These are phyloP conservation scores for Bipolaris oryzae DNA, from an alignment of 2,329 filamentous ascomycete genomes.

Conservation along the genomic window DNA sequence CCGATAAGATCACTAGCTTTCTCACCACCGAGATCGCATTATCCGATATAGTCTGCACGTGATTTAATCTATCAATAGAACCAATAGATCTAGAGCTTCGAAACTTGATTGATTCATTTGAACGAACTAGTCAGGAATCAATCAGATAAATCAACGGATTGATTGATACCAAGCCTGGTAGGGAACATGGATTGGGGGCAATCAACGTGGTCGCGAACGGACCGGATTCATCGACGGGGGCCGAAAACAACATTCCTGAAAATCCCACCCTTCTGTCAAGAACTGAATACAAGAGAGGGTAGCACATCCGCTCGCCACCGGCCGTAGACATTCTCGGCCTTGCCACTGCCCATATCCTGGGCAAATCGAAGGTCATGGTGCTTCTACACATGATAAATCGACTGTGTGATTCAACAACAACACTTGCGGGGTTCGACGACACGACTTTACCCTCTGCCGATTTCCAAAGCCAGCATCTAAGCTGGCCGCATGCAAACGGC, in stretches of 20 bases:
- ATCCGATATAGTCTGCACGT: too few species aligned
- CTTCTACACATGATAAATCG: background rate
- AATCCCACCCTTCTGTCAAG: background rate
- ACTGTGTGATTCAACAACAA: background rate
- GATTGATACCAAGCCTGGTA: too few species aligned
- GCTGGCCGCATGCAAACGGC: background rate
- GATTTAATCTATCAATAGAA: too few species aligned
- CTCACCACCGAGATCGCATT: too few species aligned
- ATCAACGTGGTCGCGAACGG: background rate
- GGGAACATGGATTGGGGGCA: background rate
- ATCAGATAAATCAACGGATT: too few species aligned
- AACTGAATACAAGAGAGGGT: background rate
- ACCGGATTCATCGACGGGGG: background rate
- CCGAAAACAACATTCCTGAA: background rate
- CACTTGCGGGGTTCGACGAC: background rate
- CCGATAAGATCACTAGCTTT: too few species aligned
- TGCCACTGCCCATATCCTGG: conserved; percentile 12
- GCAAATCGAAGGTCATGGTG: background rate
- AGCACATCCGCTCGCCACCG: background rate
- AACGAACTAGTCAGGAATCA: too few species aligned
- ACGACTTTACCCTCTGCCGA: background rate
- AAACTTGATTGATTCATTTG: too few species aligned
- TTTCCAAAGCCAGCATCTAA: background rate
- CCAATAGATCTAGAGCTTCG: too few species aligned
- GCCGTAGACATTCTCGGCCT: conserved; percentile 6